Conservation (phyloP, 2,329 filamentous ascomycete genomes). For the Alternaria sp. region DNA sequence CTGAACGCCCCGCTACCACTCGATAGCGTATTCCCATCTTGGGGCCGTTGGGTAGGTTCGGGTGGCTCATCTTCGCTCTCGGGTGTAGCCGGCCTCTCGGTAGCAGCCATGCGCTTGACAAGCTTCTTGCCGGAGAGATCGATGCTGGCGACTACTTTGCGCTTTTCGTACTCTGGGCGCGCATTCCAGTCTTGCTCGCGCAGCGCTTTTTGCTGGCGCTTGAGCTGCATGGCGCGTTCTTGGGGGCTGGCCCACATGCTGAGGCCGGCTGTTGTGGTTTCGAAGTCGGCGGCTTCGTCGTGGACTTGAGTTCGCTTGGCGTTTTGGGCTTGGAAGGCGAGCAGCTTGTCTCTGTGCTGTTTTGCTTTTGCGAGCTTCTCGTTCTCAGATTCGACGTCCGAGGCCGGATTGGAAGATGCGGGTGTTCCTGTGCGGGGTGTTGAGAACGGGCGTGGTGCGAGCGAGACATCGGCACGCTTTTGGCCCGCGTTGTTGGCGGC, state of each 20-base stretch:
- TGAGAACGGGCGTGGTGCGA: conserved; percentile 66
- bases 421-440: conserved; percentile 42
- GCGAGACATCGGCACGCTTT: conserved; percentile 68
- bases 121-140: conserved; percentile 81
- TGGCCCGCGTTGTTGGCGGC: conserved; percentile 76
- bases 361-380: conserved; percentile 72
- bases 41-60: conserved; percentile 28
- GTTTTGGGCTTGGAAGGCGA: conserved; percentile 85
- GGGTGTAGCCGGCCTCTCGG: conserved; percentile 62
- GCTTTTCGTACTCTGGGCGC: conserved; percentile 86
- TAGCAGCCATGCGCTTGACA: conserved; percentile 69
- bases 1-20: conserved; percentile 66
- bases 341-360: conserved; percentile 79
- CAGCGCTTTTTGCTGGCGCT: conserved; percentile 82
- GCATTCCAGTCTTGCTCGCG: conserved; percentile 88
- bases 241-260: conserved; percentile 86
- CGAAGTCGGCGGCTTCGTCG: conserved; percentile 81
- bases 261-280: conserved; percentile 64
- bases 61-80: conserved; percentile 59
- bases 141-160: conserved; percentile 81
- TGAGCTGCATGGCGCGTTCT: conserved; percentile 81
- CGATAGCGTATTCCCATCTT: conserved; percentile 33
- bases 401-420: conserved; percentile 46
- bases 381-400: conserved; percentile 54
- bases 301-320: conserved; percentile 82